phyloP scores from a whole-genome alignment of 1,284 basidiomycete species.

The Boletus smithii region DNA sequence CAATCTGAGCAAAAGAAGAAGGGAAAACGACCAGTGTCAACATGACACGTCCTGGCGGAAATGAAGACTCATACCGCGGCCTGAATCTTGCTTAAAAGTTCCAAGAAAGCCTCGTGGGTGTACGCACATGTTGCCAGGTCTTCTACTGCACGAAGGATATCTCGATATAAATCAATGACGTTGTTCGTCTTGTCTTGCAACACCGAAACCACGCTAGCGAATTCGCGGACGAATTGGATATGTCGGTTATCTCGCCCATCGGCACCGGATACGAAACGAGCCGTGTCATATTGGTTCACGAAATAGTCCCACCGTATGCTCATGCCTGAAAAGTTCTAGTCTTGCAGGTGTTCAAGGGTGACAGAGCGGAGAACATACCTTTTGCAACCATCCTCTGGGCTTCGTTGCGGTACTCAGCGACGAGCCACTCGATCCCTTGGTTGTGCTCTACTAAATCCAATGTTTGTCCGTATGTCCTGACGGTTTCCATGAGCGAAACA shows the following conservation, averaged over 20 bases:
- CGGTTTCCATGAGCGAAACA: slow-evolving; percentile 97
- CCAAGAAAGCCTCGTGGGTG: slow-evolving; percentile 76
- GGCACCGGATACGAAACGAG: slow-evolving; percentile 64
- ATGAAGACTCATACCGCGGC: slow-evolving; percentile 58
- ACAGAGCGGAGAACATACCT: slow-evolving; percentile 44
- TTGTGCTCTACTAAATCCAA: slow-evolving; percentile 86
- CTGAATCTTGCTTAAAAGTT: slow-evolving; percentile 80
- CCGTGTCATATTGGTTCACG: slow-evolving; percentile 85
- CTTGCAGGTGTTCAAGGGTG: neutral
- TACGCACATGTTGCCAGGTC: slow-evolving; percentile 88
- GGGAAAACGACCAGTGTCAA: neutral
- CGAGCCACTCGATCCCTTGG: slow-evolving; percentile 87
- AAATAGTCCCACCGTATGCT: slow-evolving; percentile 96
- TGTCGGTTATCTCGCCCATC: slow-evolving; percentile 86
- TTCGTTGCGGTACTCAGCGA: slow-evolving; percentile 89
- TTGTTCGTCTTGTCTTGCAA: slow-evolving; percentile 94
- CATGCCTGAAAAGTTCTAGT: slow-evolving; percentile 57
- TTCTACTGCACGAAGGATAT: slow-evolving; percentile 81
- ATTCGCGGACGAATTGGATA: slow-evolving; percentile 91
- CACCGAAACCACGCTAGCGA: slow-evolving; percentile 87
- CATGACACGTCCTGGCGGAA: neutral
- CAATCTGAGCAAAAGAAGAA: slow-evolving; percentile 56
- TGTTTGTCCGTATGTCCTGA: slow-evolving; percentile 94
- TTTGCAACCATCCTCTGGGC: slow-evolving; percentile 86
- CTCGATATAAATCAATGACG: slow-evolving; percentile 88